These are phyloP conservation scores for Turritis glabra DNA, from an alignment of 345 rosid species.

Conservation along the genomic window DNA sequence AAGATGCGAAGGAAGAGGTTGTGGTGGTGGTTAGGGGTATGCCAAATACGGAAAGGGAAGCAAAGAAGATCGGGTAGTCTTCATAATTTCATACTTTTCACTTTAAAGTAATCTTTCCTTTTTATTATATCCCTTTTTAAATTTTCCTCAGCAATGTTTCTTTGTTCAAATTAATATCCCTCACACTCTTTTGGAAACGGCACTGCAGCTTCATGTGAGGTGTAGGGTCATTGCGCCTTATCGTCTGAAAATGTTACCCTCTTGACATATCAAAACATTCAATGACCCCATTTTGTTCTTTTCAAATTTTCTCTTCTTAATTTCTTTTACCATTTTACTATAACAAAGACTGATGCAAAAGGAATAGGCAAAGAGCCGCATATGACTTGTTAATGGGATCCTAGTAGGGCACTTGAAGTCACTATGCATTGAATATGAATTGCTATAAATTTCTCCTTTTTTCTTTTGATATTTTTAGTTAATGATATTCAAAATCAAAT, in stretches of 20 bases:
- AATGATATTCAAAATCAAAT: neutral
- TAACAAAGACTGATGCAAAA: conserved; percentile 25
- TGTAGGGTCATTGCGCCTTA: conserved; percentile 35
- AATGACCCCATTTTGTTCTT: conserved; percentile 31
- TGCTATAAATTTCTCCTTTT: neutral
- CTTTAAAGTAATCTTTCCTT: conserved; percentile 16
- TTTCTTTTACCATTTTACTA: neutral
- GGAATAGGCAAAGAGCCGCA: neutral
- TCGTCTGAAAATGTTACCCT: conserved; percentile 13
- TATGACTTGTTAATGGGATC: neutral
- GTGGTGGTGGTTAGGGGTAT: conserved; percentile 26
- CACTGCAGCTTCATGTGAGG: conserved; percentile 39
- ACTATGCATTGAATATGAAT: conserved; percentile 3
- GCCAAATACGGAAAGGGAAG: conserved; percentile 33
- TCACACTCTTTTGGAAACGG: conserved; percentile 17
- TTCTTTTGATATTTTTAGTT: neutral
- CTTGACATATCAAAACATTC: conserved; percentile 19
- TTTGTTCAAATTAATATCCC: neutral
- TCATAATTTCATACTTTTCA: conserved; percentile 30
- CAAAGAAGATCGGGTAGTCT: conserved; percentile 30
- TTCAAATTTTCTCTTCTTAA: neutral
- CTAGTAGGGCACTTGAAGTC: conserved; percentile 16
- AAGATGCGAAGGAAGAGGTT: neutral
- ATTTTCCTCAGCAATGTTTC: conserved; percentile 2
- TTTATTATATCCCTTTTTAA: neutral